These are phyloP conservation scores for Hymenochaete sp. DNA, from an alignment of 1,284 basidiomycete genomes.

Conservation along the genomic window DNA sequence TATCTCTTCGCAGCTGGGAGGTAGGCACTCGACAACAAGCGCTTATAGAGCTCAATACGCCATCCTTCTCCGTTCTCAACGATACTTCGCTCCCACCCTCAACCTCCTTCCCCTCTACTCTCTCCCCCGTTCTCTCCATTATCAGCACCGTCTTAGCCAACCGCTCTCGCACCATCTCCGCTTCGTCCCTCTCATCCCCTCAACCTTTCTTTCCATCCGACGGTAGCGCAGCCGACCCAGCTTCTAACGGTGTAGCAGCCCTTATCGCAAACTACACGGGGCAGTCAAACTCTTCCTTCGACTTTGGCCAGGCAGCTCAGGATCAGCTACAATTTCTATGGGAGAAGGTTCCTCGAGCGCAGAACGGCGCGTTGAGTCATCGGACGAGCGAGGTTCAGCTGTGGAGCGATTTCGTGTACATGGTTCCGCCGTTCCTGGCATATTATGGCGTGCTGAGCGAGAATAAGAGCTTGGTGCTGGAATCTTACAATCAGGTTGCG, in stretches of 20 bases:
- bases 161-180: conserved; percentile 33
- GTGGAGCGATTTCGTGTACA: conserved; percentile 73
- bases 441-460: conserved; percentile 71
- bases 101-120: conserved; percentile 28
- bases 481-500: conserved; percentile 72
- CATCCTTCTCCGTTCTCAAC: conserved; percentile 54
- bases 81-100: conserved; percentile 24
- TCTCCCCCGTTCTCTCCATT: conserved; percentile 45
- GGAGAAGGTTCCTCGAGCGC: conserved; percentile 54
- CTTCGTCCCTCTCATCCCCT: conserved; percentile 30
- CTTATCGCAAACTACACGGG: conserved; percentile 71
- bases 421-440: conserved; percentile 90
- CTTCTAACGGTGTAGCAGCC: conserved; percentile 73
- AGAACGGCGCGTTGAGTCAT: conserved; percentile 79
- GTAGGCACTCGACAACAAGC: conserved; percentile 71
- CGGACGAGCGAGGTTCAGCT: conserved; percentile 56
- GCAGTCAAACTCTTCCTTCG: conserved; percentile 31
- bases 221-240: conserved; percentile 74
- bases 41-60: conserved; percentile 59
- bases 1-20: conserved; percentile 55
- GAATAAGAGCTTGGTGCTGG: conserved; percentile 59
- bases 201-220: conserved; percentile 45
- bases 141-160: conserved; percentile 46
- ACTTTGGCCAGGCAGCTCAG: conserved; percentile 60
- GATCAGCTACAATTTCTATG: conserved; percentile 70